These are phyloP conservation scores for Chlamydomonas urium DNA, from an alignment of 139 green algal species.

Conservation along the genomic window DNA sequence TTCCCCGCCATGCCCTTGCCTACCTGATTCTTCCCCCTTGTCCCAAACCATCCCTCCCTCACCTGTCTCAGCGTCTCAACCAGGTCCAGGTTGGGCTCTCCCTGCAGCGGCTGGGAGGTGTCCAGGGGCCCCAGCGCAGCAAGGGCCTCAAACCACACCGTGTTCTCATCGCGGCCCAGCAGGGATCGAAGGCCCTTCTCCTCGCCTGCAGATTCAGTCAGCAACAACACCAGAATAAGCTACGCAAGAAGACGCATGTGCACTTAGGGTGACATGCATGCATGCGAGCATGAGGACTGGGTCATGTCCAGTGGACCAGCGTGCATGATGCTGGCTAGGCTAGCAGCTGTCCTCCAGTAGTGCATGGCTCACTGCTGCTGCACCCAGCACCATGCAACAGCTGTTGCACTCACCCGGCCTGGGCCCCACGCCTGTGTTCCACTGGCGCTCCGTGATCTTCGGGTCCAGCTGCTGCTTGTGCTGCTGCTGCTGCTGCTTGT, in stretches of 20 bases:
- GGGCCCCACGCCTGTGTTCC: slow-evolving; percentile 52
- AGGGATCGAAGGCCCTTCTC: slow-evolving; percentile 41
- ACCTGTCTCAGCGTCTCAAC: slow-evolving; percentile 18
- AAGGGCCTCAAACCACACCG: slow-evolving; percentile 61
- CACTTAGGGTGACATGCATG: neutral
- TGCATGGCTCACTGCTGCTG: neutral
- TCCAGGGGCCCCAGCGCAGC: slow-evolving; percentile 30
- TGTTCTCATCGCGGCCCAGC: slow-evolving; percentile 48
- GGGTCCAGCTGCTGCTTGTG: neutral
- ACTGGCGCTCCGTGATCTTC: slow-evolving; percentile 30
- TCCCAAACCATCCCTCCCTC: too few relatives aligned
- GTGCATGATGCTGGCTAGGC: neutral
- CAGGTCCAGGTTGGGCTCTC: slow-evolving; percentile 25
- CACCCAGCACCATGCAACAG: neutral
- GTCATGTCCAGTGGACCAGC: neutral
- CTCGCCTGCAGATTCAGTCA: slow-evolving; percentile 32
- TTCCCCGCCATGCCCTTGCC: too few relatives aligned
- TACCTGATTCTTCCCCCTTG: too few relatives aligned
- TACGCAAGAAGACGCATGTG: neutral
- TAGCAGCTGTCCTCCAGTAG: neutral
- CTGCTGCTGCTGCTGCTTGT: neutral
- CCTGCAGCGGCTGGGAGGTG: neutral
- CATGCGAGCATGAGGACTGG: neutral
- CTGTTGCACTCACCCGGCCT: slow-evolving; percentile 50
- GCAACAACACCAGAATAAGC: neutral